Conservation (phyloP, 192 early-diverging fungal genomes). For the Coemansia sp. region DNA sequence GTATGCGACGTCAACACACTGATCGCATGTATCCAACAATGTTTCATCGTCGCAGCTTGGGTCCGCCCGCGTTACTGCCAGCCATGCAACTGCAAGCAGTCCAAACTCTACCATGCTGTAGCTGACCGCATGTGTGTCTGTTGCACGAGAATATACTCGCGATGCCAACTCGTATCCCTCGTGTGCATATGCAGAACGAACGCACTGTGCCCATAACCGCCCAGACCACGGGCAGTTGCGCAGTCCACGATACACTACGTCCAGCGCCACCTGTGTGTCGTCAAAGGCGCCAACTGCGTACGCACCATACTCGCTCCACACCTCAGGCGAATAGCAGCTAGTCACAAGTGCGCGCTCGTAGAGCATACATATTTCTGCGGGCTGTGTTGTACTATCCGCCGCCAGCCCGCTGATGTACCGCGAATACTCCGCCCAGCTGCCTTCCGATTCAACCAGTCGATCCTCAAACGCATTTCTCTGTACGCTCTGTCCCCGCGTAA, state of each 20-base stretch:
- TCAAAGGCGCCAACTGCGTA: conserved; percentile 7
- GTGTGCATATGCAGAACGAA: conserved; percentile 8
- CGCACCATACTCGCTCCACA: conserved; percentile 38
- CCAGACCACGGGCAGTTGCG: conserved; percentile 50
- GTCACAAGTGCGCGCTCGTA: conserved; percentile 34
- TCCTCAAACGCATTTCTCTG: conserved; percentile 25
- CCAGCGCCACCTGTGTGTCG: neutral
- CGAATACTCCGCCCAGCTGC: conserved; percentile 20
- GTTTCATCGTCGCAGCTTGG: neutral
- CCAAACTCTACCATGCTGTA: conserved; percentile 44
- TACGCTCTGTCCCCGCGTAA: conserved; percentile 15
- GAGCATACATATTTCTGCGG: conserved; percentile 19
- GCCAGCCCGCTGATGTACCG: conserved; percentile 22
- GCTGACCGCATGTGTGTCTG: conserved; percentile 32
- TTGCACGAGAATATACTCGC: conserved; percentile 14
- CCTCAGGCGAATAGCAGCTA: conserved; percentile 19
- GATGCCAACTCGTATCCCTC: conserved; percentile 16
- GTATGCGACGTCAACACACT: conserved; percentile 21
- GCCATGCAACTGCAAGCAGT: conserved; percentile 11
- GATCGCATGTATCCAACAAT: conserved; percentile 20
- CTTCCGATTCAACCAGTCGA: conserved; percentile 9
- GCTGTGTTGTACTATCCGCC: conserved; percentile 6
- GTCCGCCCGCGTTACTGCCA: conserved; percentile 14
- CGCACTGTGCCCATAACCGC: conserved; percentile 37
- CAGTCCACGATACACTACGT: conserved; percentile 15